Evolutionary conservation across 23 red algal species (phyloP).

Genomic region (Rhodosorus marinus): DNA sequence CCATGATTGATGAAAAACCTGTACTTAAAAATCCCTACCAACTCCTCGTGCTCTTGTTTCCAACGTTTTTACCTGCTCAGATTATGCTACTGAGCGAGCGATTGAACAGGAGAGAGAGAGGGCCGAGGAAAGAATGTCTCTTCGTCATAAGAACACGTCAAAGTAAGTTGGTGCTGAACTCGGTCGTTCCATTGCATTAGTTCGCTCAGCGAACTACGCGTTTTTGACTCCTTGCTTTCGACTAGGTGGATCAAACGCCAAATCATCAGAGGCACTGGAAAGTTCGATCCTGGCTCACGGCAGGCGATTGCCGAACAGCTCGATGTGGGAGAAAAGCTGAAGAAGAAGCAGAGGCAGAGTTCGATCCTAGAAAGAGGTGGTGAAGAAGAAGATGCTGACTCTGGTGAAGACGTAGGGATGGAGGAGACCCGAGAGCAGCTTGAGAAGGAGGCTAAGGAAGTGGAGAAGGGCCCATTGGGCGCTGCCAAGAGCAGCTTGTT

Average conservation of each 20-base stretch:
- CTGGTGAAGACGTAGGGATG: conserved; percentile 4
- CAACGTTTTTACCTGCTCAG: neutral
- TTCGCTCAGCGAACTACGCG: too few species aligned
- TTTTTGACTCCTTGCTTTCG: too few species aligned
- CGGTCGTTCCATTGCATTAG: too few species aligned
- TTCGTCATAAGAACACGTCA: conserved; percentile 52
- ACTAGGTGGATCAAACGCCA: conserved; percentile 65
- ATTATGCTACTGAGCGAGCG: neutral
- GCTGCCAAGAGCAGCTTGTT: neutral
- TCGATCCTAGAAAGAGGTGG: conserved; percentile 1
- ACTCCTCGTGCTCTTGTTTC: too few species aligned
- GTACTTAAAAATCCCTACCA: too few species aligned
- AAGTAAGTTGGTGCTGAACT: too few species aligned
- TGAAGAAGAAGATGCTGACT: conserved; percentile 9
- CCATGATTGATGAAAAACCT: too few species aligned
- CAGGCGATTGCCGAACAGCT: conserved; percentile 63
- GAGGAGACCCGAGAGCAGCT: conserved; percentile 1
- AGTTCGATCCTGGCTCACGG: conserved; percentile 10
- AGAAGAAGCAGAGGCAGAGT: conserved; percentile 7
- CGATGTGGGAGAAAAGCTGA: conserved; percentile 18
- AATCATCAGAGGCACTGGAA: conserved; percentile 18
- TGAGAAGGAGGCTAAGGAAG: neutral
- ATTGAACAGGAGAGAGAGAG: conserved; percentile 24
- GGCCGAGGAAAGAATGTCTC: conserved; percentile 44
- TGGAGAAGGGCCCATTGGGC: neutral